These are phyloP conservation scores for Colletotrichum eremochloae DNA, from an alignment of 2,329 filamentous ascomycete species.

Conservation along the genomic window DNA sequence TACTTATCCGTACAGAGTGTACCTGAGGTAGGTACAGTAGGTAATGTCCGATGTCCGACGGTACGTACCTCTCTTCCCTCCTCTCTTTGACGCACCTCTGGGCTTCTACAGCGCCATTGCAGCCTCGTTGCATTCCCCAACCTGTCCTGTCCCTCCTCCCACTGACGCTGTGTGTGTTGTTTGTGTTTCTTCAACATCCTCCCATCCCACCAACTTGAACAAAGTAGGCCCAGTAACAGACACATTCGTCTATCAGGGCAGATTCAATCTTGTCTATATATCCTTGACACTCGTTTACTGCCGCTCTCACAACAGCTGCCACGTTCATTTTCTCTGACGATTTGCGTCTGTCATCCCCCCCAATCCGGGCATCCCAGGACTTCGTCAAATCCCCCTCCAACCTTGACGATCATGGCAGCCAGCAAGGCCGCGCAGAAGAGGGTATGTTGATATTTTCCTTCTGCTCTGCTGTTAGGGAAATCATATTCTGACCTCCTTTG, in stretches of 20 bases:
- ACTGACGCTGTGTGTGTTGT: not conserved
- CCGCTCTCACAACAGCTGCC: conserved; percentile 26
- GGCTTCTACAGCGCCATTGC: conserved; percentile 2
- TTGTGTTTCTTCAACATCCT: not conserved
- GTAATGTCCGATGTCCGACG: not conserved
- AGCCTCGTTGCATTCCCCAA: conserved; percentile 41
- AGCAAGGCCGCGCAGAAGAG: conserved; percentile 80
- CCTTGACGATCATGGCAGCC: conserved; percentile 66
- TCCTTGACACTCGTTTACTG: conserved; percentile 35
- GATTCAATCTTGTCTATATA: conserved; percentile 1
- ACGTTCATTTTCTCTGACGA: conserved; percentile 25
- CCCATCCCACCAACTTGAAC: conserved; percentile 8
- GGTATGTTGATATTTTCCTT: conserved; percentile 58
- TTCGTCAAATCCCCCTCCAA: not conserved
- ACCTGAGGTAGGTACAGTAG: too few species aligned
- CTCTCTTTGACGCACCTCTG: conserved; percentile 3
- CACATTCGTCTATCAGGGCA: not conserved
- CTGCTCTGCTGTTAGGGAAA: not conserved
- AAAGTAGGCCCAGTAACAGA: conserved; percentile 1
- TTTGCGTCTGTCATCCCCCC: conserved; percentile 35
- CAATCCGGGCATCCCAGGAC: not conserved
- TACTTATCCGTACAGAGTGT: too few species aligned
- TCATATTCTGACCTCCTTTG: conserved; percentile 18
- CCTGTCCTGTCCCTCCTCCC: not conserved
- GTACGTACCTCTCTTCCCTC: conserved; percentile 9